Evolutionary conservation across 352 stramenopile genomes (phyloP).

Genomic region (Phytophthora syringae): DNA sequence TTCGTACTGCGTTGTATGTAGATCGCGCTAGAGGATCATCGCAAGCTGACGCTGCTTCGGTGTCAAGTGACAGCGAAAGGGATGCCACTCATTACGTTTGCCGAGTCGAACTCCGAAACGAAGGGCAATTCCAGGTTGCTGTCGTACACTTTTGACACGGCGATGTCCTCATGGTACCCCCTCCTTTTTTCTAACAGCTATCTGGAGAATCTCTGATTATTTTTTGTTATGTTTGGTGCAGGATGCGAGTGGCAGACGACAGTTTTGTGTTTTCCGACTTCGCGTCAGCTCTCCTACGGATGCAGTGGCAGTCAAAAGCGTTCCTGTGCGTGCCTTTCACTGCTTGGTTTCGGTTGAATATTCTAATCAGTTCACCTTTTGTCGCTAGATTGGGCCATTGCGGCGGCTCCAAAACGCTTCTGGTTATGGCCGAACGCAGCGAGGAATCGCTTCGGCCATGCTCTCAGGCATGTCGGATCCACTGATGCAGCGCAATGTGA

Average conservation of each 20-base stretch:
- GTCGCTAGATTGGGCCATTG: slow-evolving; percentile 67
- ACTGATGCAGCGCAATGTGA: slow-evolving; percentile 82
- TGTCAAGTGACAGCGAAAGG: slow-evolving; percentile 74
- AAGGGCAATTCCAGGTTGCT: slow-evolving; percentile 64
- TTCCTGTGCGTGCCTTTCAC: slow-evolving; percentile 56
- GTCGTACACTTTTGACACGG: slow-evolving; percentile 81
- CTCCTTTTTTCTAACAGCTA: background rate
- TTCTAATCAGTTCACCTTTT: slow-evolving; percentile 2
- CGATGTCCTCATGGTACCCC: slow-evolving; percentile 74
- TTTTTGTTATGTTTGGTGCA: slow-evolving; percentile 29
- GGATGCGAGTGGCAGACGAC: slow-evolving; percentile 87
- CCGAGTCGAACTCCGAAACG: slow-evolving; percentile 57
- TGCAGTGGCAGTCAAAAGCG: slow-evolving; percentile 58
- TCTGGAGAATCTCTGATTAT: background rate
- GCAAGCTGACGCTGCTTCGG: slow-evolving; percentile 70
- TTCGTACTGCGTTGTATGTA: slow-evolving; percentile 2
- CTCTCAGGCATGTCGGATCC: slow-evolving; percentile 74
- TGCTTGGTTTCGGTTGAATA: background rate
- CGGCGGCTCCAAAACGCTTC: slow-evolving; percentile 85
- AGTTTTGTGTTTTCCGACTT: slow-evolving; percentile 90
- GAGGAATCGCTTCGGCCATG: slow-evolving; percentile 73
- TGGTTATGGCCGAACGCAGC: slow-evolving; percentile 71
- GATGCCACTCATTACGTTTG: slow-evolving; percentile 86
- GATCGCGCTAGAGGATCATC: slow-evolving; percentile 33
- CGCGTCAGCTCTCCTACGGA: slow-evolving; percentile 77